Evolutionary conservation across 768 basidiomycete genomes (phyloP), one percentile per base, ranked within the genome.

Genomic region (Russula abietina): DNA sequence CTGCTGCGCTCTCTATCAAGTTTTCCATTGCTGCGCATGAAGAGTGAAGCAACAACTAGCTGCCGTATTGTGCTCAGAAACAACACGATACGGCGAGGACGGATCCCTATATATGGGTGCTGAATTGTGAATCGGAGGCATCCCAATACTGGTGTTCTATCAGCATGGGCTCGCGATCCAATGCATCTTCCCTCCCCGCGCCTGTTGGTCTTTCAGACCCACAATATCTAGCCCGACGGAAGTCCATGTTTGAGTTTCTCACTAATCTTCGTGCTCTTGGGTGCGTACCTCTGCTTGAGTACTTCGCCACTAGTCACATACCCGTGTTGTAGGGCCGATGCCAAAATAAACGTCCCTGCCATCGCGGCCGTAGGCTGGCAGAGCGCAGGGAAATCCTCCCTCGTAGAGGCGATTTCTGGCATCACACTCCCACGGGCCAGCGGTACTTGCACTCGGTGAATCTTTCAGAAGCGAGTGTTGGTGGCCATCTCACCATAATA

Each of bases 361-460:
- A 89, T 91, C 30, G 86, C 83, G 0, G 89, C 89, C 41, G 81
- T 88, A 11, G 89, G 89, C 0, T 80, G 77, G 1, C 89, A 91
- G 66, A 87, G 84, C 46, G 87, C 86, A 0, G 89, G 89, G 0
- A 90, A 90, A 67, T 88, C 87, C 0, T 90, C 89, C 0, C 77
- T 90, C 1, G 89, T 91, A 14, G 88, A 91, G 69, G 81, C 86
- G 0, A 89, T 91, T 45, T 87, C 87, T 0, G 86, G 88, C 0
- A 82, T 90, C 12, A 86, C 80, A 0, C 74, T 90, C 0, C 88
- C 89, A 16, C 80, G 87, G 4, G 86, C 85, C 0, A 76, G 83
- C 26, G 89, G 88, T 0, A 90, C 88, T 0, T 90, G 88, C 63
- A 91, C 89, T 0, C 78, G 89, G 89, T 84, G 64, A 51, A n/a